These are phyloP conservation scores for Calonectria pseudoreteaudii DNA, from an alignment of 2,329 filamentous ascomycete genomes.

Conservation along the genomic window DNA sequence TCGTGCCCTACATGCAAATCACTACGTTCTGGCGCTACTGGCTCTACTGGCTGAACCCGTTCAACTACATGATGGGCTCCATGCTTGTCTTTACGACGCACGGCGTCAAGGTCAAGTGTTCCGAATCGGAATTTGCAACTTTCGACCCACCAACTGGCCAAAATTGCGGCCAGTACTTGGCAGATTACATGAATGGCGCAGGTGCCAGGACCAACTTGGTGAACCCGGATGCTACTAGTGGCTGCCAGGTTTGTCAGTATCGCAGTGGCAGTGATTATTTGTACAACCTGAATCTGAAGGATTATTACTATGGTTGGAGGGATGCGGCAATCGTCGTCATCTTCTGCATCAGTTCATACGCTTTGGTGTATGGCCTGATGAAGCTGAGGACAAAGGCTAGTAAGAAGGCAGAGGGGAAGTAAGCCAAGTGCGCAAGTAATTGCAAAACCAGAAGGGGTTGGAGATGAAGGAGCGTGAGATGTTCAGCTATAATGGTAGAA, in stretches of 20 bases:
- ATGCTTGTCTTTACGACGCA: slow-evolving; percentile 63
- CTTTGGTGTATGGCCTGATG: background rate
- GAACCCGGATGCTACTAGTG: background rate
- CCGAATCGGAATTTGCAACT: background rate
- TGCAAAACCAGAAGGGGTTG: background rate
- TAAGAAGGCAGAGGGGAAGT: background rate
- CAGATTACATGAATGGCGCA: background rate
- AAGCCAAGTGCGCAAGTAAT: background rate
- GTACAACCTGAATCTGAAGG: background rate
- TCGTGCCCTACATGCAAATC: slow-evolving; percentile 75
- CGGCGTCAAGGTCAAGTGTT: background rate
- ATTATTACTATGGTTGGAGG: background rate
- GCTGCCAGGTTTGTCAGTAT: background rate
- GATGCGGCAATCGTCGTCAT: background rate
- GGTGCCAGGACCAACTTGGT: background rate
- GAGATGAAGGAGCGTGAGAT: background rate
- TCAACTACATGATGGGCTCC: slow-evolving; percentile 70
- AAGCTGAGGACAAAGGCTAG: background rate
- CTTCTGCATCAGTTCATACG: background rate
- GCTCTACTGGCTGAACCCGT: slow-evolving; percentile 73
- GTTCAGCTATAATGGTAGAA: background rate
- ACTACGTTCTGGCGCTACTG: slow-evolving; percentile 76
- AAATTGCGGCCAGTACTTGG: background rate
- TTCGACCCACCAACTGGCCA: background rate
- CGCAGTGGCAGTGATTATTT: background rate